A percentile compares a stretch with the other conserved stretches of the same genome.
phyloP scores from a whole-genome alignment of 2,329 filamentous ascomycete species.

The Phoma sp. region DNA sequence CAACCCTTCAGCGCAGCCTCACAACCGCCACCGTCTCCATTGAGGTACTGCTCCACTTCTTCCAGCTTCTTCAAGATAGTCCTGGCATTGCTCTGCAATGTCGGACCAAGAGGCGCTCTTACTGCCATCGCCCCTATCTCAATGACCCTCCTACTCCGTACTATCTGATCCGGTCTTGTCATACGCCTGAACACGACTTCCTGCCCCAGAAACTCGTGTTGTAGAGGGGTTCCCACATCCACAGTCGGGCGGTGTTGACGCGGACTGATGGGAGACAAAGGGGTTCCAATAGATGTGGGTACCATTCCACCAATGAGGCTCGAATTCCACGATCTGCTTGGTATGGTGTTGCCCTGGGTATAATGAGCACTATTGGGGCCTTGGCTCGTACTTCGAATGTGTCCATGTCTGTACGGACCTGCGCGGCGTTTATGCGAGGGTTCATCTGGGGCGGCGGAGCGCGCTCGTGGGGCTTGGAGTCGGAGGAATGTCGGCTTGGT shows the following conservation, averaged over 20 bases:
- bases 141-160: constrained; percentile 33
- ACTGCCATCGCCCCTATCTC: constrained; percentile 42
- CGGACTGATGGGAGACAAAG: constrained; percentile 7
- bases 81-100: not conserved
- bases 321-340: constrained; percentile 15
- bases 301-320: constrained; percentile 14
- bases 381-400: constrained; percentile 1
- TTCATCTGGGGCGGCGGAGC: constrained; percentile 12
- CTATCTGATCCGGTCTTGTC: constrained; percentile 21
- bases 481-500: constrained; percentile 34
- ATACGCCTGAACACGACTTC: constrained; percentile 29
- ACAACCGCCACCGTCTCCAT: constrained; percentile 3
- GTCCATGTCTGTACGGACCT: not conserved
- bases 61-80: constrained; percentile 20
- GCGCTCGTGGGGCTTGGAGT: constrained; percentile 23
- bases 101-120: constrained; percentile 6
- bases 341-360: not conserved
- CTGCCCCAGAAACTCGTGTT: not conserved
- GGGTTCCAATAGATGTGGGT: constrained; percentile 22
- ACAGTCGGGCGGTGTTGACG: not conserved
- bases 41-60: constrained; percentile 28
- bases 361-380: not conserved
- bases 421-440: constrained; percentile 1
- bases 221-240: not conserved
- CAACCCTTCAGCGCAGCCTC: constrained; percentile 29